Evolutionary conservation across 306 rosid genomes (phyloP).

Genomic region (Vigna nakashimae): DNA sequence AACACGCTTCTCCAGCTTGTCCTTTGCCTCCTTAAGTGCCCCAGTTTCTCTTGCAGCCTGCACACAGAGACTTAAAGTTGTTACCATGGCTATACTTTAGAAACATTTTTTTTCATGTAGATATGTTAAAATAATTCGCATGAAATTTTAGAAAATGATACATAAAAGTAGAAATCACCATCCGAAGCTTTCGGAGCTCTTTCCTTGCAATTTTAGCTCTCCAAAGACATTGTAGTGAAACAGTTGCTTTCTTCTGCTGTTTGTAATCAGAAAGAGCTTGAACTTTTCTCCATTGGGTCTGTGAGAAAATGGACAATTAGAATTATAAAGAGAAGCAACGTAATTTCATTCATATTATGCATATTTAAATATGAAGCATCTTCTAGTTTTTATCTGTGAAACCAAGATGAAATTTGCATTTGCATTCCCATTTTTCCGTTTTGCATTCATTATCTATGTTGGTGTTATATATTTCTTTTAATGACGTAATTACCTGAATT

Average conservation of each 20-base stretch:
- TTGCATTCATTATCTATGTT: slow-evolving; percentile 30
- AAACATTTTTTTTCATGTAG: neutral
- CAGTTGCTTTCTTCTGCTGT: slow-evolving; percentile 66
- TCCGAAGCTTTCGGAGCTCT: slow-evolving; percentile 78
- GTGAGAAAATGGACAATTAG: slow-evolving; percentile 33
- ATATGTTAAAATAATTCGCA: neutral
- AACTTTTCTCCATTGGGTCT: slow-evolving; percentile 85
- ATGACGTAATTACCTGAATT: slow-evolving; percentile 66
- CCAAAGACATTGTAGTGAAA: slow-evolving; percentile 84
- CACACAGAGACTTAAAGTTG: slow-evolving; percentile 30
- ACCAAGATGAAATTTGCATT: too few relatives aligned
- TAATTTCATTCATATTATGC: slow-evolving; percentile 4
- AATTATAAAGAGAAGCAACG: slow-evolving; percentile 2
- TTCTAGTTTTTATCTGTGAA: neutral
- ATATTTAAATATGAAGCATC: slow-evolving; percentile 29
- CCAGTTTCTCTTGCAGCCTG: slow-evolving; percentile 95
- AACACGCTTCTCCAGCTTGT: slow-evolving; percentile 92
- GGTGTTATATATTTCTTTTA: slow-evolving; percentile 29
- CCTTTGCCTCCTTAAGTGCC: slow-evolving; percentile 94
- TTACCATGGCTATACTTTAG: slow-evolving; percentile 42
- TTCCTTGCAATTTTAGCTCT: slow-evolving; percentile 79
- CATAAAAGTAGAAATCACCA: slow-evolving; percentile 52
- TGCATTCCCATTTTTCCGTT: slow-evolving; percentile 16
- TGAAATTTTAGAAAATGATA: slow-evolving; percentile 12
- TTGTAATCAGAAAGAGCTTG: slow-evolving; percentile 67